Evolutionary conservation across 179 eudicot genomes (phyloP), one percentile per base, ranked within the genome.

Genomic region (Sideroxylon spinosum): DNA sequence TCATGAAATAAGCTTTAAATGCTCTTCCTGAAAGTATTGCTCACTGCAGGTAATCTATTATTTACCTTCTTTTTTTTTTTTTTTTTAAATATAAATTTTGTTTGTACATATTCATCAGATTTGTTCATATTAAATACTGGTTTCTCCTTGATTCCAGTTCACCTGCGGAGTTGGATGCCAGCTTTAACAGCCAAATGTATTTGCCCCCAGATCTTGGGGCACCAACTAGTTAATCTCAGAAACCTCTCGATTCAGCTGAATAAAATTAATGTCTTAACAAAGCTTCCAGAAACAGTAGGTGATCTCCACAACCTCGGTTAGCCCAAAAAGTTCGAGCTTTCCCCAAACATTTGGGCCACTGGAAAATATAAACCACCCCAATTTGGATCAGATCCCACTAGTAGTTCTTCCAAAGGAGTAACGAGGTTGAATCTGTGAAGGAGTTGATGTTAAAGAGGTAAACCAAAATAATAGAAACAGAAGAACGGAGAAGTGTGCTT

Each of bases 341-440:
- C 25, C 92, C 92, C 0, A 83, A 78, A 68, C 89, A 16, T 86
- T 89, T 72, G 78, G 79, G 49, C 86, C 80, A 75, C 89, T 89
- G 5, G 81, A 84, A n/a, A 81, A 80, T n/a, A 49, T 89, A 17
- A 73, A 16, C 4, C 84, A 74, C 74, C 84, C 87, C 14, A 87
- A 87, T 67, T 80, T 89, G 84, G 89, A 86, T 0, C 81, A 83
- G 67, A 89, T 87, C 75, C 92, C 92, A 7, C 78, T 89, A 23
- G 85, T 81, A 52, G 50, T 84, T 64, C 92, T 90, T 17, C 85
- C 92, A 1, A 12, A 71, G 44, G 86, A 73, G 4, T 11, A 16
- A 86, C 60, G 89, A 87, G 32, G 83, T 78, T 8, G 84, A 81
- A 63, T 84, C 86, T 80, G 81, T 87, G 26, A 82, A 78, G 78